A percentile compares a stretch with the other conserved stretches of the same genome.
These are phyloP conservation scores for Fusarium sp. DNA, from an alignment of 2,329 filamentous ascomycete species.

Conservation along the genomic window DNA sequence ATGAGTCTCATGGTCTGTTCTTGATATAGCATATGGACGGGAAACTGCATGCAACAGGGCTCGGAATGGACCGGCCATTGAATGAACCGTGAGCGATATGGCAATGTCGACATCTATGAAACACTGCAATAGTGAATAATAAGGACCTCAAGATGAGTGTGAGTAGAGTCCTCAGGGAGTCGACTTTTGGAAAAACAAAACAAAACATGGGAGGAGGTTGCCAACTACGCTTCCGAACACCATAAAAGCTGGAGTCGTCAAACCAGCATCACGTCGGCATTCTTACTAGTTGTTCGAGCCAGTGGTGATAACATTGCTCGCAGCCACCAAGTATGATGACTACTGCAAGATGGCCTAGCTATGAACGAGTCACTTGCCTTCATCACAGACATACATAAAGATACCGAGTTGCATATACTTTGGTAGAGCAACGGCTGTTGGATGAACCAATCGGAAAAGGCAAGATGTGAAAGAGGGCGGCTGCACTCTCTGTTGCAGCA, in stretches of 20 bases:
- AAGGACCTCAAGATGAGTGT: no score
- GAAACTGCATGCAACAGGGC: slow-evolving; percentile 17
- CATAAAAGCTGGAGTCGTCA: neutral
- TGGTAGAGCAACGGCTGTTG: neutral
- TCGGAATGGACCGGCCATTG: slow-evolving; percentile 5
- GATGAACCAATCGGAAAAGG: slow-evolving; percentile 19
- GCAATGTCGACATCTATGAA: neutral
- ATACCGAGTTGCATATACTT: slow-evolving; percentile 17
- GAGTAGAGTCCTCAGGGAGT: no score
- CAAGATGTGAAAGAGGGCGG: neutral
- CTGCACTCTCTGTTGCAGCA: neutral
- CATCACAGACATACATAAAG: slow-evolving; percentile 1
- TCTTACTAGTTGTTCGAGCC: no score
- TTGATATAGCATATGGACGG: slow-evolving; percentile 5
- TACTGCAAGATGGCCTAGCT: neutral
- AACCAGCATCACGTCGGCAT: neutral
- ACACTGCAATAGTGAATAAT: neutral
- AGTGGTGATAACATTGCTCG: neutral
- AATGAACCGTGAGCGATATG: neutral
- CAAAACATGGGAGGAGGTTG: neutral
- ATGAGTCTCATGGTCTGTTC: slow-evolving; percentile 1
- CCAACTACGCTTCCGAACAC: neutral
- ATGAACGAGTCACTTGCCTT: neutral
- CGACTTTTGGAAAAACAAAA: no score
- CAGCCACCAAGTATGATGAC: neutral